Evolutionary conservation across 1,284 basidiomycete genomes (phyloP).

Genomic region (Hortiboletus rubellus): DNA sequence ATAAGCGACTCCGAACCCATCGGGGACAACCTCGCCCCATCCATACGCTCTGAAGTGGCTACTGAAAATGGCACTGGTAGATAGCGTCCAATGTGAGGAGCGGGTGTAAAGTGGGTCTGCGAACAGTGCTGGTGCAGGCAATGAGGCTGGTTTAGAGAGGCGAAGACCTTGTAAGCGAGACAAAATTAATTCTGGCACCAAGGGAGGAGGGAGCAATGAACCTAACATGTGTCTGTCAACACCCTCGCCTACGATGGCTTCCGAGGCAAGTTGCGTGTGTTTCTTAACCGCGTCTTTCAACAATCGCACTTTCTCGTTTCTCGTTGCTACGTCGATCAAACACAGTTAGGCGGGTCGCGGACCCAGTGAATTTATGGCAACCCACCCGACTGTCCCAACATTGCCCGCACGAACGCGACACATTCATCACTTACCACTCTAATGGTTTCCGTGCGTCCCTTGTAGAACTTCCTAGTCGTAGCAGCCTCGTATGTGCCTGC

Average conservation of each 20-base stretch:
- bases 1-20: conserved; percentile 79
- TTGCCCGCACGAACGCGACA: conserved; percentile 71
- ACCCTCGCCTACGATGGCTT: conserved; percentile 72
- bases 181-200: not conserved
- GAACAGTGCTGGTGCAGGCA: conserved; percentile 67
- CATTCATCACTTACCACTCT: conserved; percentile 74
- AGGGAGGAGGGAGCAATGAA: conserved; percentile 31
- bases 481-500: conserved; percentile 89
- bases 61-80: conserved; percentile 87
- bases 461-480: conserved; percentile 79
- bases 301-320: conserved; percentile 51
- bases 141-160: conserved; percentile 59
- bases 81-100: conserved; percentile 70
- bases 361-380: not conserved
- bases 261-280: conserved; percentile 70
- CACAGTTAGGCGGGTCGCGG: not conserved
- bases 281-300: conserved; percentile 69
- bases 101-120: conserved; percentile 69
- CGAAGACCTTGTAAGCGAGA: conserved; percentile 55
- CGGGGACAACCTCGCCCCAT: conserved; percentile 83
- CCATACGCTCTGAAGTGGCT: conserved; percentile 81
- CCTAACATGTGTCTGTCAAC: conserved; percentile 85
- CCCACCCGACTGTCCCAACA: conserved; percentile 54
- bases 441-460: conserved; percentile 88
- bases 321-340: conserved; percentile 22